Base-by-base conservation (phyloP, 1,139 yeast species). In the Hyphopichia burtonii region DNA sequence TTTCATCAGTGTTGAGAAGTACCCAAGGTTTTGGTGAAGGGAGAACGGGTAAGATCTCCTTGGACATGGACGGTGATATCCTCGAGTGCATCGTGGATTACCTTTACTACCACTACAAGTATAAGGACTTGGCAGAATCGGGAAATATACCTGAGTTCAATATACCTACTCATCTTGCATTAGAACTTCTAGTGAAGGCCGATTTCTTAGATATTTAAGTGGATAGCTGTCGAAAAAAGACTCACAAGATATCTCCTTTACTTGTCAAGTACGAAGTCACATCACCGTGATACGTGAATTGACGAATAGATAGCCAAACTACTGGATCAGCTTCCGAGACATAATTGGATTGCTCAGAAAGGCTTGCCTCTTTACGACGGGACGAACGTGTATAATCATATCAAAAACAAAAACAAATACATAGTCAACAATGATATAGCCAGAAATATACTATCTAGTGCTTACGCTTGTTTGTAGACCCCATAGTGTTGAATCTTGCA, bases 131-230 rank as follows among this genome's bases (percentile, higher is more conserved):
- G 34, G 80, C 77, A 2, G 80, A 73, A 33, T 67, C 70, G 20
- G 77, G 74, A 0, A 80, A 76, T 40, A 80, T 87, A 10, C 96
- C 96, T 0, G 94, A 87, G 46, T 93, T 93, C 61, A 84, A 86
- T 37, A 82, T 93, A 1, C 97, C 98, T 0, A 93, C 98, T 0
- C 97, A 89, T 53, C 79, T 91, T 77, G 96, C 98, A 0, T 70
- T 93, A 50, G 98, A 93, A 56, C 68, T 93, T 51, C 66, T 93
- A 38, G 94, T 93, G 32, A 96, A 96, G 28, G 96, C 98, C 0
- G 98, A 91, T 59, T 90, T 80, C 58, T 69, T 90, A 53, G 93
- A 88, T 56, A 82, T 83, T 41, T 72, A 48, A 34, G 10, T 12
- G n/a, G n/a, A n/a, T n/a, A n/a, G n/a, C n/a, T n/a, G n/a, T n/a